Conservation (phyloP, 2,329 filamentous ascomycete species). For the Coniella vitis region DNA sequence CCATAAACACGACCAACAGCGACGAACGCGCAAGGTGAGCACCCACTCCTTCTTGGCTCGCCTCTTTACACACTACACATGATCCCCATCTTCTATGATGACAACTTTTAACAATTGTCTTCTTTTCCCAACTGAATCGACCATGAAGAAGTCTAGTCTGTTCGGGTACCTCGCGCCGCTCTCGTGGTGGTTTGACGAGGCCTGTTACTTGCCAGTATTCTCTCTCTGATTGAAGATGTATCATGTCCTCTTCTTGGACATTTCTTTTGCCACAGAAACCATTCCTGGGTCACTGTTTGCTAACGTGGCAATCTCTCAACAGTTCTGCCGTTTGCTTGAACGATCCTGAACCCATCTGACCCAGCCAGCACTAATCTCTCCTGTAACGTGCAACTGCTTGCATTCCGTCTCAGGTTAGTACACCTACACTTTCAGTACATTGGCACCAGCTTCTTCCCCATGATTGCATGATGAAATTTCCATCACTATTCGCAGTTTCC, state of each 20-base stretch:
- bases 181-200: conserved; percentile 38
- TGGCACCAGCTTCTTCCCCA: neutral
- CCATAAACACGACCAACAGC: too few relatives aligned
- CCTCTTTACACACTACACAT: conserved; percentile 1
- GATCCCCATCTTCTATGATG: conserved; percentile 52
- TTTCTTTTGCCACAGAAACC: neutral
- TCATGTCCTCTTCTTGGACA: neutral
- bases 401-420: neutral
- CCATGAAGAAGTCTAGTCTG: conserved; percentile 72
- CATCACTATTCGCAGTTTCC: conserved; percentile 83
- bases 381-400: neutral
- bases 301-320: conserved; percentile 1
- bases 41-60: conserved; percentile 1
- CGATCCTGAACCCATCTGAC: neutral
- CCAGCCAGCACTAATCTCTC: neutral
- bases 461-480: conserved; percentile 61
- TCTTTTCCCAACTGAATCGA: conserved; percentile 87
- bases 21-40: neutral
- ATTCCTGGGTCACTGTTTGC: neutral
- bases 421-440: neutral
- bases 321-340: neutral
- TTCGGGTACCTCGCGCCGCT: conserved; percentile 46
- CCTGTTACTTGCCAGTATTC: conserved; percentile 91
- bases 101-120: conserved; percentile 62
- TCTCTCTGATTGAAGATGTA: conserved; percentile 55